phyloP scores from a whole-genome alignment of 768 basidiomycete genomes.

The Thelephora aurantiotincta region DNA sequence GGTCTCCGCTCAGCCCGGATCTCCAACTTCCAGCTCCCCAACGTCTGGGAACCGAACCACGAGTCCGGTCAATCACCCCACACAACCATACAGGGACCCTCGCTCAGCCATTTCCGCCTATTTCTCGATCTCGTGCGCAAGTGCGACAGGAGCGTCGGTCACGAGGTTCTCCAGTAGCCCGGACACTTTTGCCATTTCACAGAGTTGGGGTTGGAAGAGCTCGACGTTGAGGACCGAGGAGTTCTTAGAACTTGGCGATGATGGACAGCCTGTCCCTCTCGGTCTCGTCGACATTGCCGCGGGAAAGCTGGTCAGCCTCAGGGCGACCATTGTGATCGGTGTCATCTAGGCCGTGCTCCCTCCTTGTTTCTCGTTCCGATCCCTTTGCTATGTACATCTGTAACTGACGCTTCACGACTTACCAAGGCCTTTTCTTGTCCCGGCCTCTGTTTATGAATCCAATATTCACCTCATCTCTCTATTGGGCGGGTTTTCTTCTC shows the following conservation, averaged over 20 bases:
- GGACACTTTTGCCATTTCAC: slow-evolving; percentile 70
- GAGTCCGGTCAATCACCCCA: slow-evolving; percentile 18
- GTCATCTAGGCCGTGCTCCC: slow-evolving; percentile 31
- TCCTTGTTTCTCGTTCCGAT: not conserved
- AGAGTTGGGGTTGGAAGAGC: slow-evolving; percentile 92
- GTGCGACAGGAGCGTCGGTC: slow-evolving; percentile 65
- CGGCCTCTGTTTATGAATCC: too few relatives aligned
- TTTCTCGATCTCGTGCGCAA: slow-evolving; percentile 74
- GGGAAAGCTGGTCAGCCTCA: slow-evolving; percentile 41
- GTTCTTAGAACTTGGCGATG: slow-evolving; percentile 19
- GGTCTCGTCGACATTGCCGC: slow-evolving; percentile 9
- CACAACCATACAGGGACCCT: slow-evolving; percentile 65
- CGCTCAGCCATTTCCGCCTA: slow-evolving; percentile 61
- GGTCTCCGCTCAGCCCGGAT: slow-evolving; percentile 5
- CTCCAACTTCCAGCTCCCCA: slow-evolving; percentile 8
- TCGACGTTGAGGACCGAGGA: slow-evolving; percentile 36
- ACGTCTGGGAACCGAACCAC: slow-evolving; percentile 5
- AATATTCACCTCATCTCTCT: too few relatives aligned
- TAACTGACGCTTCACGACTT: too few relatives aligned
- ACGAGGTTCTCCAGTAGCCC: slow-evolving; percentile 79
- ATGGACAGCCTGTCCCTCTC: slow-evolving; percentile 6
- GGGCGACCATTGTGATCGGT: slow-evolving; percentile 71
- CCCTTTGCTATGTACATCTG: too few relatives aligned
- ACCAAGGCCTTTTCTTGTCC: too few relatives aligned
- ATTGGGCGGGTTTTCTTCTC: too few relatives aligned